Base-by-base conservation (phyloP, 1,139 yeast species). In the Diutina catenulata region DNA sequence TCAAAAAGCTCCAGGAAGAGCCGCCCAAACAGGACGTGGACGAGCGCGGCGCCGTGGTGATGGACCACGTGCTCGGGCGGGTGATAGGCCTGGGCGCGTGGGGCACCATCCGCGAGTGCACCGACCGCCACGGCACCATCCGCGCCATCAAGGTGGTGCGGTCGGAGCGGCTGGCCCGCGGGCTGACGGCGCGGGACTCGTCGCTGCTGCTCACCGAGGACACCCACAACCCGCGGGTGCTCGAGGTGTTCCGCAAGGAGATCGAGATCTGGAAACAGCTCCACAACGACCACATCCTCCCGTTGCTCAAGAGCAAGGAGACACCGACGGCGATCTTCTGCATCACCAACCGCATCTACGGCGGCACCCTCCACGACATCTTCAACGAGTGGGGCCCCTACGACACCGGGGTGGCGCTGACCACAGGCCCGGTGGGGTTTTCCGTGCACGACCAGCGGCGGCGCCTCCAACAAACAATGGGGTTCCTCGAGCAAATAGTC, bases 41-140 rank as follows among this genome's bases (percentile, higher is more conserved):
- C 48, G 82, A 76, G 44, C 67, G 68, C 43, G 88, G 86, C 0
- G 76, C 80, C 5, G 49, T 65, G 9, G 71, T 80, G 0, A 49
- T 79, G 62, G 74, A 69, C 9, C 75, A 78, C 57, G 70, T 62
- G 31, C 52, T 81, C 31, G 95, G 94, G 0, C 76, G 75, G 46
- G 71, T 80, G n/a, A 78, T 87, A 45, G 95, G 95, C 1, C 75
- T 74, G 51, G 97, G 97, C 8, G 94, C 95, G 0, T 87, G 93
- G 81, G 94, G 95, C 3, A 73, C 81, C 25, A 81, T 88, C n/a
- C 63, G 94, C 43, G 93, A 82, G 53, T 84, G 93, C 44, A 51
- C 49, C 35, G 60, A 54, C 24, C 39, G 46, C 16, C 6, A 8
- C 7, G 77, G 77, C 1, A 58, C 60, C 5, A 57, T 68, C 1